phyloP scores from a whole-genome alignment of 805 yeast species.

The Lachancea kluyveri region DNA sequence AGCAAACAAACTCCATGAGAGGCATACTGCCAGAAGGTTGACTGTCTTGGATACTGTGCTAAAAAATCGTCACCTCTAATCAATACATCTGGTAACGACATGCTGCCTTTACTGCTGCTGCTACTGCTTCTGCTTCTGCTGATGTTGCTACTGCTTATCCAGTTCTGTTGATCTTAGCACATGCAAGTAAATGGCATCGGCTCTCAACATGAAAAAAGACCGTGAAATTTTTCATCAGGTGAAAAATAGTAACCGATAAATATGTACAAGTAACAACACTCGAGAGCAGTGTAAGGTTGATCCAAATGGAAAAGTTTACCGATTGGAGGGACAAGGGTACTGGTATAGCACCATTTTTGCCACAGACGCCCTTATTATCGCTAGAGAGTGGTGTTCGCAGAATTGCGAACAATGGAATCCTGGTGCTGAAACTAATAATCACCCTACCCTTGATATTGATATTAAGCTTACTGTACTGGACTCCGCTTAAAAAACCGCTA shows the following conservation, averaged over 20 bases:
- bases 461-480: slow-evolving; percentile 5
- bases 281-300: too few species aligned
- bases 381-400: slow-evolving; percentile 9
- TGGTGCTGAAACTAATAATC: slow-evolving; percentile 15
- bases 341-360: slow-evolving; percentile 88
- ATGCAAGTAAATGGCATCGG: too few species aligned
- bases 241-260: too few species aligned
- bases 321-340: slow-evolving; percentile 86
- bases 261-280: too few species aligned
- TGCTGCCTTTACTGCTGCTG: slow-evolving; percentile 17
- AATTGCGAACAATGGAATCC: slow-evolving; percentile 1
- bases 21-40: slow-evolving; percentile 56
- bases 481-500: slow-evolving; percentile 6
- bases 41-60: slow-evolving; percentile 51
- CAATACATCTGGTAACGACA: slow-evolving; percentile 67
- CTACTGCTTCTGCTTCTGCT: not conserved
- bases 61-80: slow-evolving; percentile 70
- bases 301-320: slow-evolving; percentile 87
- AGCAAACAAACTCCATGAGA: slow-evolving; percentile 64
- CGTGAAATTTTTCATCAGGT: too few species aligned
- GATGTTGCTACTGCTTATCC: too few species aligned
- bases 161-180: too few species aligned
- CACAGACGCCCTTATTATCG: slow-evolving; percentile 32
- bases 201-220: too few species aligned
- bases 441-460: slow-evolving; percentile 16